Percentiles rank a stretch among this genome's conserved stretches.
These are phyloP conservation scores for Gymnopilus dilepis DNA, from an alignment of 768 basidiomycete species.

Conservation along the genomic window DNA sequence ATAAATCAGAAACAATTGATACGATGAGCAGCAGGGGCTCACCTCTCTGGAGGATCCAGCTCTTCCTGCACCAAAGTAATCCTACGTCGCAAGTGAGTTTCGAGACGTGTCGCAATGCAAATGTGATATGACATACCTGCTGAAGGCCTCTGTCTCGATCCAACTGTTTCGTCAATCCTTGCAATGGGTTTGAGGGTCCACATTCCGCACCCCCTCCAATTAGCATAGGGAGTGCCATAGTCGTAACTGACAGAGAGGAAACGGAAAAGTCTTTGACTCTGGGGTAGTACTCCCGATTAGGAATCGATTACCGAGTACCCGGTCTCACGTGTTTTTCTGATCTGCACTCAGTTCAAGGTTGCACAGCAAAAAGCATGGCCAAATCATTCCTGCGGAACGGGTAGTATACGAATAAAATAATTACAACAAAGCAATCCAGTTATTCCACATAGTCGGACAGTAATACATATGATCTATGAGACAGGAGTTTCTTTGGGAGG, in stretches of 20 bases:
- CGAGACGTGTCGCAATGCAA: slow-evolving; percentile 14
- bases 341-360: slow-evolving; percentile 12
- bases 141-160: slow-evolving; percentile 80
- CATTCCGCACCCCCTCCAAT: slow-evolving; percentile 78
- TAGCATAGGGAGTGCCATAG: slow-evolving; percentile 84
- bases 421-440: slow-evolving; percentile 22
- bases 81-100: slow-evolving; percentile 46
- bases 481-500: not conserved
- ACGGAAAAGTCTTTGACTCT: slow-evolving; percentile 13
- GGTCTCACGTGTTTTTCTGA: slow-evolving; percentile 26
- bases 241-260: slow-evolving; percentile 2
- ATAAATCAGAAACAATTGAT: not conserved
- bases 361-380: slow-evolving; percentile 14
- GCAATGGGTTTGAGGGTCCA: slow-evolving; percentile 84
- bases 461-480: slow-evolving; percentile 20
- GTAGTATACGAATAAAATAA: slow-evolving; percentile 31
- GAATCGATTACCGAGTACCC: slow-evolving; percentile 9
- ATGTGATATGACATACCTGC: slow-evolving; percentile 56
- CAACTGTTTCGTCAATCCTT: slow-evolving; percentile 78
- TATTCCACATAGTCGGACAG: slow-evolving; percentile 16
- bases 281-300: slow-evolving; percentile 20
- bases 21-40: slow-evolving; percentile 2
- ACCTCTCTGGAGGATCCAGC: slow-evolving; percentile 72
- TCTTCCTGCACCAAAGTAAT: slow-evolving; percentile 67
- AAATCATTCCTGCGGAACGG: slow-evolving; percentile 7